Conservation (phyloP, 2,329 filamentous ascomycete species). For the Fusarium oxysporum region DNA sequence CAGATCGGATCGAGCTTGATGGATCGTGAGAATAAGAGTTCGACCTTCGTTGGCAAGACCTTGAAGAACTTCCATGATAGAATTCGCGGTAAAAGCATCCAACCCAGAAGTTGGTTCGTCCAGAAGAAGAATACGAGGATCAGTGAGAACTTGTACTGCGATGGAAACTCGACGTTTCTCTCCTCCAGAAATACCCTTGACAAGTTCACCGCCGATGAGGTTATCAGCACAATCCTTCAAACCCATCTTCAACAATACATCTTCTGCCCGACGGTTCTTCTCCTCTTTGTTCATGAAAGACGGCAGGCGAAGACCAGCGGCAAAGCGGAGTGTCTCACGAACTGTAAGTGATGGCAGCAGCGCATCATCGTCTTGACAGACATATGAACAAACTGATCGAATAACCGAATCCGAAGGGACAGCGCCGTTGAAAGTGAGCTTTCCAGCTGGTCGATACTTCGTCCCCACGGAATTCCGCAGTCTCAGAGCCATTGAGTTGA, state of each 20-base stretch:
- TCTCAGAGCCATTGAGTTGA: constrained; percentile 78
- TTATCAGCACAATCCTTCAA: constrained; percentile 83
- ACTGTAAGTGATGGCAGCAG: constrained; percentile 80
- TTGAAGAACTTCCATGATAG: constrained; percentile 79
- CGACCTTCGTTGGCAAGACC: constrained; percentile 78
- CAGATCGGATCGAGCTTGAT: constrained; percentile 79
- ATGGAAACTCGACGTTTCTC: constrained; percentile 84
- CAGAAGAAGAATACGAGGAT: constrained; percentile 77
- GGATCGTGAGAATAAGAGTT: constrained; percentile 81
- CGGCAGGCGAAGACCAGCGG: constrained; percentile 77
- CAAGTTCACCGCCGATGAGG: constrained; percentile 75
- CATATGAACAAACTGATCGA: constrained; percentile 78
- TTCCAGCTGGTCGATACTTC: constrained; percentile 70
- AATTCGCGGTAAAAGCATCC: constrained; percentile 81
- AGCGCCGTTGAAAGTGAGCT: constrained; percentile 76
- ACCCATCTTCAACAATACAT: constrained; percentile 79
- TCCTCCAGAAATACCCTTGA: constrained; percentile 83
- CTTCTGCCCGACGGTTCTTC: constrained; percentile 75
- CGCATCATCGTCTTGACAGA: constrained; percentile 83
- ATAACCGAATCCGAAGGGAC: constrained; percentile 76
- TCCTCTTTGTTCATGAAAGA: constrained; percentile 76
- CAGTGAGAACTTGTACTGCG: constrained; percentile 80
- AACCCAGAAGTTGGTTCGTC: constrained; percentile 83
- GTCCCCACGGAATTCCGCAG: constrained; percentile 72
- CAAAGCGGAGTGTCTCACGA: constrained; percentile 77